These are phyloP conservation scores for Plantago coronopus DNA, from an alignment of 305 asterid species.

Conservation along the genomic window DNA sequence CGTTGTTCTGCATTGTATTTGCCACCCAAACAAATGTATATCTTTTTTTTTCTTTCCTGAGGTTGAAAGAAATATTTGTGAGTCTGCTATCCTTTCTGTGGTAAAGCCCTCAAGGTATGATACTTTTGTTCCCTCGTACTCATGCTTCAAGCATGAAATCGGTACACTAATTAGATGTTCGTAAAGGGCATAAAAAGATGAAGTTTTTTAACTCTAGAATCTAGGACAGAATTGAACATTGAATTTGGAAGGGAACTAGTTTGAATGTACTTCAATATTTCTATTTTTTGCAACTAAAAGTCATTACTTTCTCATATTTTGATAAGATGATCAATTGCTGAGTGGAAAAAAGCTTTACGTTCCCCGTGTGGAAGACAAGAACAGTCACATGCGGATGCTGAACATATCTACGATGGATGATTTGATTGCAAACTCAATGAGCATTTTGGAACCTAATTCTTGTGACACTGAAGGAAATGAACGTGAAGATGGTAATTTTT, in stretches of 20 bases:
- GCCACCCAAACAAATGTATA: too few species aligned
- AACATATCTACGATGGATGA: conserved; percentile 70
- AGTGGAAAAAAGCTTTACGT: conserved; percentile 74
- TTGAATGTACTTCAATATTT: not conserved
- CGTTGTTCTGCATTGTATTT: too few species aligned
- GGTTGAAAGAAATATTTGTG: not conserved
- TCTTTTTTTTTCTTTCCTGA: not conserved
- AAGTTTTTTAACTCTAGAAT: not conserved
- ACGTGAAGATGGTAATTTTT: conserved; percentile 69
- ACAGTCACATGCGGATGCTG: conserved; percentile 90
- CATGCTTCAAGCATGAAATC: not conserved
- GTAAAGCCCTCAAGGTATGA: not conserved
- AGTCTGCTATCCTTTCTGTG: not conserved
- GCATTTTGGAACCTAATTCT: conserved; percentile 81
- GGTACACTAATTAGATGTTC: not conserved
- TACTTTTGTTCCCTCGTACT: not conserved
- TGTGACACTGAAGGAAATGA: conserved; percentile 69
- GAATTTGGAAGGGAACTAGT: not conserved
- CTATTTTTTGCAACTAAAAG: not conserved
- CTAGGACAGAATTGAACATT: not conserved
- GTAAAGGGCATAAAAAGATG: not conserved
- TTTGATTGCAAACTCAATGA: conserved; percentile 83
- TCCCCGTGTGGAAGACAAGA: conserved; percentile 92
- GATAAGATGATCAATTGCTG: conserved; percentile 40
- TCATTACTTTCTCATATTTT: not conserved